These are phyloP conservation scores for Podospora pseudoanserina DNA, from an alignment of 495 filamentous ascomycete species.

Conservation along the genomic window DNA sequence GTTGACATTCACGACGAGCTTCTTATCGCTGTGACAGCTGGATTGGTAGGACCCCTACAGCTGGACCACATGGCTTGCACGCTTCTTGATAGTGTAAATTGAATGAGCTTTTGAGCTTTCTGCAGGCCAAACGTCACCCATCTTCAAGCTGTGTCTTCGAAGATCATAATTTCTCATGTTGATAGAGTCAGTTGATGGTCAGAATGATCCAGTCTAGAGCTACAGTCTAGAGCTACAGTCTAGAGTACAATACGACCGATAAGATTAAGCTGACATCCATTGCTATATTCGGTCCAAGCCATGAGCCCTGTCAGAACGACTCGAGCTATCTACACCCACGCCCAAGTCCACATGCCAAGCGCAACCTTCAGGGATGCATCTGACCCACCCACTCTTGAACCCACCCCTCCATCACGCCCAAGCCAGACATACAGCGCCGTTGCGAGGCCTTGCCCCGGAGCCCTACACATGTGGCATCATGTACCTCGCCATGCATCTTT, in stretches of 20 bases:
- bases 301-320: neutral
- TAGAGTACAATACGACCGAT: neutral
- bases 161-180: neutral
- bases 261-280: neutral
- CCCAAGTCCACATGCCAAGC: neutral
- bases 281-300: neutral
- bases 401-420: neutral
- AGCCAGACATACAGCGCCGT: conserved; percentile 4
- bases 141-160: neutral
- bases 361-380: neutral
- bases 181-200: neutral
- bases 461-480: neutral
- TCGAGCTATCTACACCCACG: neutral
- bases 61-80: neutral
- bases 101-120: neutral
- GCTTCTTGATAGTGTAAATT: neutral
- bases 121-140: neutral
- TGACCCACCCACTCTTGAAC: neutral
- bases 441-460: neutral
- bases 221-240: no score
- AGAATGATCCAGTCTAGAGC: neutral
- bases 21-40: neutral
- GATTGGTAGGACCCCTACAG: neutral
- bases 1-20: neutral
- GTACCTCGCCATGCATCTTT: neutral